Base-by-base conservation (phyloP, 176 grass and related monocot genomes). In the Juncus inflexus region DNA sequence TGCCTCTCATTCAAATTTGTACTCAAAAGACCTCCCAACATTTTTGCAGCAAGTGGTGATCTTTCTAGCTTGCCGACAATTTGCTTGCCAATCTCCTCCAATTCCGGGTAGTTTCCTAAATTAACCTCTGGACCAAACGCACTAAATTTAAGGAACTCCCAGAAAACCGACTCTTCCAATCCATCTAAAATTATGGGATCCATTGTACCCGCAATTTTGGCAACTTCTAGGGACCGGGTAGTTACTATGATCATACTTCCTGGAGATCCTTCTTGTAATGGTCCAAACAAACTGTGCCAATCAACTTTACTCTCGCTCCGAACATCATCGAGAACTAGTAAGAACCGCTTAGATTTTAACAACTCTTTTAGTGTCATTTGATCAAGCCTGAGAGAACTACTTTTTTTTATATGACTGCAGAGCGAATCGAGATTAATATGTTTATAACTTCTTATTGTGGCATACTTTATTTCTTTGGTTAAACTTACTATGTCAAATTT, bases 181-280 rank as follows among this genome's bases (percentile, higher is more conserved):
- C 73, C 73, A 0, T 63, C 4, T 1, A 85, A 56, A 67, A 36
- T 37, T 52, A 51, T 52, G 8, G 12, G 9, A 67, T 50, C 42
- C 4, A 0, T 4, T 3, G 51, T 65, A 15, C 50, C 5, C 6
- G 67, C 39, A 47, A 28, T 8, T 4, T 77, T 1, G 14, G 45
- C 72, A 37, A 67, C 42, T 5, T 80, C n/a, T 2, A 2, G 8
- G n/a, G 12, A 65, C 9, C 83, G 69, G 54, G 78, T 75, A 4
- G 83, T 86, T 3, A 78, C 19, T 2, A 86, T 12, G 5, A 75
- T 39, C 37, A 64, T 66, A 35, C 74, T 86, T 72, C 78, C 78
- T 6, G 63, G 10, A 11, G 12, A 43, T 5, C 19, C 59, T 40
- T 9, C 6, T 42, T 35, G 12, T 12, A 59, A 45, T 60, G 84